phyloP scores from a whole-genome alignment of 1,139 yeast species.

The Diutina pseudorugosa region DNA sequence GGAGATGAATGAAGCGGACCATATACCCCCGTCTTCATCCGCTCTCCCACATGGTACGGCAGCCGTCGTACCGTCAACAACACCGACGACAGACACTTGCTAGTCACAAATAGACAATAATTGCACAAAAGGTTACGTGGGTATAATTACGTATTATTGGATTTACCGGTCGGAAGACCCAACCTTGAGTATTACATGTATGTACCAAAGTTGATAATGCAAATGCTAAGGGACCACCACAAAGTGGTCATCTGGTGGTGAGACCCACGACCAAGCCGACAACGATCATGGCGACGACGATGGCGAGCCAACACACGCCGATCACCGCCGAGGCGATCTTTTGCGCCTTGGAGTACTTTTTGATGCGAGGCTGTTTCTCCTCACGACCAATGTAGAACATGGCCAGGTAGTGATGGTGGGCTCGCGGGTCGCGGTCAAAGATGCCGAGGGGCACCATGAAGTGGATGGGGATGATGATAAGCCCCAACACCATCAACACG shows the following conservation, averaged over 20 bases:
- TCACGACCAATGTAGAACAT: background rate
- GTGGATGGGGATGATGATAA: background rate
- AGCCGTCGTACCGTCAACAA: background rate
- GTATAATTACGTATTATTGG: background rate
- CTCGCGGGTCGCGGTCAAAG: background rate
- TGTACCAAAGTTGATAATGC: background rate
- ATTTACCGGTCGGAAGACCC: background rate
- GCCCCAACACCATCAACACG: background rate
- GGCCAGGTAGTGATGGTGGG: background rate
- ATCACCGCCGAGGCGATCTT: background rate
- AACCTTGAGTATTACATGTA: background rate
- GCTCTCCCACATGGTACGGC: background rate
- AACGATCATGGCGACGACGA: background rate
- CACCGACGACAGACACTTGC: background rate
- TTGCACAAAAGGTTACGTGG: no score
- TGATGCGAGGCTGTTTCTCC: background rate
- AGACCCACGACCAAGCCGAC: constrained; percentile 3
- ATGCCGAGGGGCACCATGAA: background rate
- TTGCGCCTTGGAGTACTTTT: background rate
- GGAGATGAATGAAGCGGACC: background rate
- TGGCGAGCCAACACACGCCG: background rate
- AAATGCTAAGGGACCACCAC: background rate
- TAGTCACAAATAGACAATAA: no score
- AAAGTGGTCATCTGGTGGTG: background rate
- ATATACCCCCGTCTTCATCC: background rate